Conservation (phyloP, 2,329 filamentous ascomycete genomes). For the Fusarium marasasianum region DNA sequence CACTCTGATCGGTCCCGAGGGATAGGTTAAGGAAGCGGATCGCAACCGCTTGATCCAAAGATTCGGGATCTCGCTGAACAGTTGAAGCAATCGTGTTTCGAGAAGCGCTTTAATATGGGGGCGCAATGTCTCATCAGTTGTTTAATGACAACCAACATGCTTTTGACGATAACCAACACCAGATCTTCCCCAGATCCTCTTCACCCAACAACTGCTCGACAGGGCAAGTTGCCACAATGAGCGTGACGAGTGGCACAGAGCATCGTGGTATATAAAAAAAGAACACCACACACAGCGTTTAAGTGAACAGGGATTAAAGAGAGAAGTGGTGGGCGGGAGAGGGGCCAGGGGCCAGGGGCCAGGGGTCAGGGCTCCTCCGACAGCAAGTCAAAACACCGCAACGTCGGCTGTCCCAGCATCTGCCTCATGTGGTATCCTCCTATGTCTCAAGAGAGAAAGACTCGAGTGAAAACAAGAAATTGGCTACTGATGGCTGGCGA, state of each 20-base stretch:
- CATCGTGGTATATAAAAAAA: constrained; percentile 29
- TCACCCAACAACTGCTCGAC: constrained; percentile 7
- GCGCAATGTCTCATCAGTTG: constrained; percentile 13
- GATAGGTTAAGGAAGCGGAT: constrained; percentile 9
- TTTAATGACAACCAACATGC: constrained; percentile 14
- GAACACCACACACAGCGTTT: constrained; percentile 16
- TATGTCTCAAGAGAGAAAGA: constrained; percentile 16
- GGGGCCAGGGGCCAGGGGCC: constrained; percentile 23
- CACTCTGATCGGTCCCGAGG: constrained; percentile 9
- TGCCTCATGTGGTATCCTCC: constrained; percentile 29
- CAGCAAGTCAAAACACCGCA: constrained; percentile 23
- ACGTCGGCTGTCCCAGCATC: constrained; percentile 32
- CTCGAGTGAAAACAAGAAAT: not conserved
- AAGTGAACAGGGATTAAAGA: constrained; percentile 9
- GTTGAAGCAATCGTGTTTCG: constrained; percentile 20
- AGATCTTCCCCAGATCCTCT: constrained; percentile 18
- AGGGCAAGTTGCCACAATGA: constrained; percentile 8
- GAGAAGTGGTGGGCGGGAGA: constrained; percentile 19
- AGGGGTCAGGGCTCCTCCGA: not conserved
- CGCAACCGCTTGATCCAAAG: constrained; percentile 9
- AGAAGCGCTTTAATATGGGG: constrained; percentile 29
- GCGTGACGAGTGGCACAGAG: constrained; percentile 5
- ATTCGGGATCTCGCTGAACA: not conserved
- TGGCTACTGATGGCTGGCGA: not conserved
- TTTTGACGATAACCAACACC: constrained; percentile 24